These are phyloP conservation scores for Apiotrichum veenhuisii DNA, from an alignment of 1,284 basidiomycete species.

Conservation along the genomic window DNA sequence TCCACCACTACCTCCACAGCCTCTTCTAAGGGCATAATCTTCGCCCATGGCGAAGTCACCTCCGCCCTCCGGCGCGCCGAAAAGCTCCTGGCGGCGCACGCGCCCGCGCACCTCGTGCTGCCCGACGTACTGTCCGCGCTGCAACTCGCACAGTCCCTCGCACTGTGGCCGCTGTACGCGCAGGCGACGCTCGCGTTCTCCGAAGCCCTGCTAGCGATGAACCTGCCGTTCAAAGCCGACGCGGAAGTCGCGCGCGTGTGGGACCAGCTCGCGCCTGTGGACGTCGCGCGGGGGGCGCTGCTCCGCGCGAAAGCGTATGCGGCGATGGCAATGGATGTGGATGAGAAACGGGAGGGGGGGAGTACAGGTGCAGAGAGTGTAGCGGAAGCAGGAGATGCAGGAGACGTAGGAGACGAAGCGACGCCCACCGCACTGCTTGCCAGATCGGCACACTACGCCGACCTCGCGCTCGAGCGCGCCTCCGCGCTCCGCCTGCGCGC, in stretches of 20 bases:
- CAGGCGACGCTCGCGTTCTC: conserved; percentile 31
- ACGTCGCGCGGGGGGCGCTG: conserved; percentile 24
- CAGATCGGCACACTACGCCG: conserved; percentile 2
- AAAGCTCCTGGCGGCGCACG: conserved; percentile 21
- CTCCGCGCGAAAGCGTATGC: conserved; percentile 35
- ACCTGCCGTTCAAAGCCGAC: conserved; percentile 31
- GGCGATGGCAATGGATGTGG: conserved; percentile 18
- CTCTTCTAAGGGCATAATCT: conserved; percentile 18
- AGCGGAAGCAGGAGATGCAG: neutral
- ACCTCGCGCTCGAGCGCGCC: conserved; percentile 3
- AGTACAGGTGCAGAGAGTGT: neutral
- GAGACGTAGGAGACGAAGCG: neutral
- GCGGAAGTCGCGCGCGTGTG: conserved; percentile 23
- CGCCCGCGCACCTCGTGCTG: conserved; percentile 33
- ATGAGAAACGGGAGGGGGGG: neutral
- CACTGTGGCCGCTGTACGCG: conserved; percentile 37
- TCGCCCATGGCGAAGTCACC: conserved; percentile 28
- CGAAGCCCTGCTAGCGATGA: conserved; percentile 36
- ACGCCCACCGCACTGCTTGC: neutral
- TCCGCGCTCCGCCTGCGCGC: neutral
- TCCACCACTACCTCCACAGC: too few relatives aligned
- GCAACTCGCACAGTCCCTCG: conserved; percentile 30
- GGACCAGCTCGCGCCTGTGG: conserved; percentile 25
- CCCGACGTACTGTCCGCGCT: conserved; percentile 33
- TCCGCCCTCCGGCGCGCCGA: conserved; percentile 20